Percentiles rank a stretch among this genome's conserved stretches.
phyloP scores from a whole-genome alignment of 2,329 filamentous ascomycete genomes.

The Emmonsiellopsis sp. region DNA sequence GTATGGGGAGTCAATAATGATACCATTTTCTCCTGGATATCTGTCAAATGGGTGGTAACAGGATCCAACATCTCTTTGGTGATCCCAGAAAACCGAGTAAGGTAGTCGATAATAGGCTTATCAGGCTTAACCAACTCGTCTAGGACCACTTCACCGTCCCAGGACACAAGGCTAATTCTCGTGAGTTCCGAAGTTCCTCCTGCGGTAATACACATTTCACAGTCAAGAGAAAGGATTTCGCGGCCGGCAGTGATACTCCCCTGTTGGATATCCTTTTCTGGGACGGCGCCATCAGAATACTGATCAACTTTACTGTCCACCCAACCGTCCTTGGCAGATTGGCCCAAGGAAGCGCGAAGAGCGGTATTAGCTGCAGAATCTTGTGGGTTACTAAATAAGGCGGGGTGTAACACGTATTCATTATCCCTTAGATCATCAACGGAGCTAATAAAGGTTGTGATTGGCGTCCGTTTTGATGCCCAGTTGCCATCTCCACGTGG shows the following conservation, averaged over 20 bases:
- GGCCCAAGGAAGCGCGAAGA: slow-evolving; percentile 41
- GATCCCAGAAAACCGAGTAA: slow-evolving; percentile 87
- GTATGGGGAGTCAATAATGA: slow-evolving; percentile 49
- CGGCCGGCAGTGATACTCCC: slow-evolving; percentile 79
- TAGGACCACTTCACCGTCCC: slow-evolving; percentile 72
- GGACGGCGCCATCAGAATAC: slow-evolving; percentile 57
- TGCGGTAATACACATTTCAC: slow-evolving; percentile 92
- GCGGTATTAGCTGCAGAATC: slow-evolving; percentile 46
- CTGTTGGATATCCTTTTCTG: slow-evolving; percentile 61
- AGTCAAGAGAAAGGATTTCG: slow-evolving; percentile 74
- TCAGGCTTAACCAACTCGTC: slow-evolving; percentile 89
- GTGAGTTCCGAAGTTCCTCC: slow-evolving; percentile 74
- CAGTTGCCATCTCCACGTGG: slow-evolving; percentile 56
- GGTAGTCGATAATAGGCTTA: slow-evolving; percentile 81
- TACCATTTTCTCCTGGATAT: slow-evolving; percentile 72
- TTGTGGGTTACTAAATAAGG: slow-evolving; percentile 51
- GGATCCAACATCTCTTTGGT: slow-evolving; percentile 73
- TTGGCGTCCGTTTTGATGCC: slow-evolving; percentile 67
- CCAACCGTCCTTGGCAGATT: slow-evolving; percentile 59
- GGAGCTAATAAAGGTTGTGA: slow-evolving; percentile 67
- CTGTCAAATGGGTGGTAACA: slow-evolving; percentile 71
- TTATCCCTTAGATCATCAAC: slow-evolving; percentile 69
- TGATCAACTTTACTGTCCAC: slow-evolving; percentile 63
- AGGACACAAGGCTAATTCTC: slow-evolving; percentile 75
- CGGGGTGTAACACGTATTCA: slow-evolving; percentile 76